These are phyloP conservation scores for Mortierella hygrophila DNA, from an alignment of 192 early-diverging fungal genomes.

Conservation along the genomic window DNA sequence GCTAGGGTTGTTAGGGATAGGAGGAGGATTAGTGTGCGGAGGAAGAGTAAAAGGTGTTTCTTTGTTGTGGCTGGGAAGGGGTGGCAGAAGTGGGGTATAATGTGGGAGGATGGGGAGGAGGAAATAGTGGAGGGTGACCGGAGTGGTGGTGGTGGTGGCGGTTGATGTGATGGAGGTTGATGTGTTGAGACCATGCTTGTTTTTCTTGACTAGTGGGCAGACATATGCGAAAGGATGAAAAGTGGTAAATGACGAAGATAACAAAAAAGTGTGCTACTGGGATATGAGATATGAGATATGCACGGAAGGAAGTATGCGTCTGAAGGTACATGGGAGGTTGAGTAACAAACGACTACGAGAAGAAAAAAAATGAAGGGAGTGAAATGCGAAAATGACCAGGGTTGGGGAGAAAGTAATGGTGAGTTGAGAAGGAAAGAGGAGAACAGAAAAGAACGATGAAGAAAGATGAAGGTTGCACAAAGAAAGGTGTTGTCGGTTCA, in stretches of 20 bases:
- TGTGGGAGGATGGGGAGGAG: background rate
- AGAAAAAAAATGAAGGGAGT: background rate
- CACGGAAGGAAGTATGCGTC: background rate
- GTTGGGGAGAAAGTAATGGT: too few relatives aligned
- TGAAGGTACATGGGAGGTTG: background rate
- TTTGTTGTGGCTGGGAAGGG: background rate
- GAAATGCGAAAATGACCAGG: background rate
- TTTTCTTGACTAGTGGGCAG: background rate
- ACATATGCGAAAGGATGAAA: background rate
- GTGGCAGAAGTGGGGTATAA: background rate
- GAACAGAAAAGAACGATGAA: background rate
- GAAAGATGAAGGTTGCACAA: background rate
- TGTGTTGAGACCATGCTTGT: background rate
- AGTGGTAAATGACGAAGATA: background rate
- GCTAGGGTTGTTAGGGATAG: background rate
- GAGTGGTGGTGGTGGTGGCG: background rate
- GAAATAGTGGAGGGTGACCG: background rate
- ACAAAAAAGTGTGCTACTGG: background rate
- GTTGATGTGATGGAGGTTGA: background rate
- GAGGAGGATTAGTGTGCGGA: constrained; percentile 3
- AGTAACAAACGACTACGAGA: background rate
- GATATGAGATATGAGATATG: background rate
- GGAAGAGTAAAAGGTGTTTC: background rate
- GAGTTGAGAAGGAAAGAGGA: background rate
- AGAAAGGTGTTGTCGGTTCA: background rate